Evolutionary conservation across 1,284 basidiomycete genomes (phyloP).

Genomic region (Malassezia nana): DNA sequence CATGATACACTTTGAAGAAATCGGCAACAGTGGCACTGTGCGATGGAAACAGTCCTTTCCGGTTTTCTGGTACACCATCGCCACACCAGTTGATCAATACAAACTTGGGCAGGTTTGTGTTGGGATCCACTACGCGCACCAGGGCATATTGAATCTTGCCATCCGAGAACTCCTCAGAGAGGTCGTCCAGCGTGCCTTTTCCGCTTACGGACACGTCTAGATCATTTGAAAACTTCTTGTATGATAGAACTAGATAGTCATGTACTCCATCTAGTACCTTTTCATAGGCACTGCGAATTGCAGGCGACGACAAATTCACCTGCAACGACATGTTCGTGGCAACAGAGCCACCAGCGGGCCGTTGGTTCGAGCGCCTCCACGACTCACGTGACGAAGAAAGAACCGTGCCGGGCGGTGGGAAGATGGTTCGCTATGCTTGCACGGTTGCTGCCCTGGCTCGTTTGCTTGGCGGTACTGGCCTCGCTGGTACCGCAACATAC

Average conservation of each 20-base stretch:
- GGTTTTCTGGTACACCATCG: conserved; percentile 81
- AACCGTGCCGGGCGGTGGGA: neutral
- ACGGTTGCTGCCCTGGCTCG: conserved; percentile 3
- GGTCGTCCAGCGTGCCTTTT: conserved; percentile 65
- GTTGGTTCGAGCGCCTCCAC: conserved; percentile 12
- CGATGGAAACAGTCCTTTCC: conserved; percentile 82
- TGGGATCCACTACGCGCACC: conserved; percentile 73
- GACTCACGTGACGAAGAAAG: conserved; percentile 8
- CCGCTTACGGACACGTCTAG: conserved; percentile 70
- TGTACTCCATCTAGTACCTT: conserved; percentile 53
- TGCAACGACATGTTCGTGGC: conserved; percentile 39
- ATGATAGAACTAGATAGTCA: conserved; percentile 78
- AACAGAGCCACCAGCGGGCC: conserved; percentile 28
- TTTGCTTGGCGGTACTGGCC: neutral
- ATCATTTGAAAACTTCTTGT: conserved; percentile 76
- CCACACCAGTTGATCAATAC: conserved; percentile 71
- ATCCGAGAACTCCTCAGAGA: conserved; percentile 88
- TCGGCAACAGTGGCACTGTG: conserved; percentile 72
- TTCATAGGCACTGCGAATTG: conserved; percentile 49
- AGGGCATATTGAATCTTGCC: conserved; percentile 93
- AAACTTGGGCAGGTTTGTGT: conserved; percentile 81
- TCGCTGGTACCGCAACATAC: neutral
- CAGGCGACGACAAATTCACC: conserved; percentile 64
- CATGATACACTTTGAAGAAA: conserved; percentile 70
- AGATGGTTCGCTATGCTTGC: conserved; percentile 1